A percentile compares a stretch with the other conserved stretches of the same genome.
Evolutionary conservation across 2,329 filamentous ascomycete genomes (phyloP).

Genomic region (Simplicillium sp.): DNA sequence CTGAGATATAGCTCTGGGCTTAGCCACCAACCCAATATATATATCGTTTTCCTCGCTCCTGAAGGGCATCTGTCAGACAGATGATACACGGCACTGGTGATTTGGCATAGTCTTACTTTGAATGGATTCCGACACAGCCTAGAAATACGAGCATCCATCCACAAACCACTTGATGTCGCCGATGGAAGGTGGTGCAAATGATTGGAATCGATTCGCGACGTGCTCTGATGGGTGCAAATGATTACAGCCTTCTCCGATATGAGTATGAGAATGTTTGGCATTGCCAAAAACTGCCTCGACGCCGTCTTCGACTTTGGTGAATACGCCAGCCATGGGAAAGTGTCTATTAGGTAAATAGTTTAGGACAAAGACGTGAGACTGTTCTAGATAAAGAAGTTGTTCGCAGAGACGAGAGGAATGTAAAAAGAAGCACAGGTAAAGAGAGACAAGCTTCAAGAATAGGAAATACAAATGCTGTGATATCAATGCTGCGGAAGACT

Average conservation of each 20-base stretch:
- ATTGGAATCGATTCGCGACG: constrained; percentile 45
- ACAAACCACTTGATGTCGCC: constrained; percentile 84
- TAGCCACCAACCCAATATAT: constrained; percentile 87
- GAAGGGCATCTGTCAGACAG: neutral
- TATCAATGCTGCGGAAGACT: too few relatives aligned
- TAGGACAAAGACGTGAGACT: too few relatives aligned
- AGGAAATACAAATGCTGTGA: too few relatives aligned
- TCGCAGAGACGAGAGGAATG: too few relatives aligned
- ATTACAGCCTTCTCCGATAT: constrained; percentile 30
- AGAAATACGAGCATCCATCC: constrained; percentile 77
- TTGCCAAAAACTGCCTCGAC: constrained; percentile 28
- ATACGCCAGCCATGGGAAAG: constrained; percentile 24
- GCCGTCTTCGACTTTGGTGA: constrained; percentile 33
- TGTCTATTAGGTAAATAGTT: too few relatives aligned
- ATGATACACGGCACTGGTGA: constrained; percentile 2
- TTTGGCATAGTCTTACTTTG: constrained; percentile 39
- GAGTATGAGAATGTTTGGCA: constrained; percentile 35
- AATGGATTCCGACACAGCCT: constrained; percentile 70
- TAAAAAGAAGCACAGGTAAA: too few relatives aligned
- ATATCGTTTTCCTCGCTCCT: constrained; percentile 67
- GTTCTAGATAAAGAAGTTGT: too few relatives aligned
- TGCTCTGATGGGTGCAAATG: constrained; percentile 29
- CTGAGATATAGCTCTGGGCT: constrained; percentile 82
- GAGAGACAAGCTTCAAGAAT: too few relatives aligned
- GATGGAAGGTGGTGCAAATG: constrained; percentile 64